Conservation (phyloP, 2,329 filamentous ascomycete genomes). For the Ophiostoma quercus region DNA sequence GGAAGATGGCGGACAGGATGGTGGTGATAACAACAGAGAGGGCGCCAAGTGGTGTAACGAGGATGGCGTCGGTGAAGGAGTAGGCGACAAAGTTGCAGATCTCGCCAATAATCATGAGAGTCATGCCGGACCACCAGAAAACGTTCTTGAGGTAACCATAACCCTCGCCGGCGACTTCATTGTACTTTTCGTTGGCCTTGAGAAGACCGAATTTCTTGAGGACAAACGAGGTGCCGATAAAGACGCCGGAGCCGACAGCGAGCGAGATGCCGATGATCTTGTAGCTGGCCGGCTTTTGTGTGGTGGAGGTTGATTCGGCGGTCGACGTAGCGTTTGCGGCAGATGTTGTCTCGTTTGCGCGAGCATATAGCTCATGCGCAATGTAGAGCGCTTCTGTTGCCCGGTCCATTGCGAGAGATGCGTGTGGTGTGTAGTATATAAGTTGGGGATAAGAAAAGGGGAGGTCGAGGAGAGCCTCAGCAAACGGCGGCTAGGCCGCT, state of each 20-base stretch:
- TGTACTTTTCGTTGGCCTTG: slow-evolving; percentile 91
- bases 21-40: slow-evolving; percentile 90
- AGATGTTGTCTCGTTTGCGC: slow-evolving; percentile 37
- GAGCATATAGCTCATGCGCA: slow-evolving; percentile 38
- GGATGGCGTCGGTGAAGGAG: slow-evolving; percentile 90
- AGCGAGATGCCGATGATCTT: slow-evolving; percentile 83
- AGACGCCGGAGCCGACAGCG: slow-evolving; percentile 79
- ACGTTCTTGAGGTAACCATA: slow-evolving; percentile 95
- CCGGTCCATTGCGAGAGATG: slow-evolving; percentile 30
- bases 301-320: slow-evolving; percentile 22
- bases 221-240: slow-evolving; percentile 93
- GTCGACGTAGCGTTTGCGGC: slow-evolving; percentile 21
- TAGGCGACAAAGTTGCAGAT: slow-evolving; percentile 97
- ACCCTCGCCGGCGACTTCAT: slow-evolving; percentile 90
- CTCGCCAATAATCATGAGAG: slow-evolving; percentile 91
- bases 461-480: slow-evolving; percentile 17
- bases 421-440: slow-evolving; percentile 16
- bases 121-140: slow-evolving; percentile 97
- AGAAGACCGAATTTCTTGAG: slow-evolving; percentile 90
- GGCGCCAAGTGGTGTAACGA: slow-evolving; percentile 88
- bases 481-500: slow-evolving; percentile 21
- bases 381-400: slow-evolving; percentile 29
- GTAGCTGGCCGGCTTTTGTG: slow-evolving; percentile 48
- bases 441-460: not conserved
- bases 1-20: slow-evolving; percentile 84